phyloP scores from a whole-genome alignment of 2,329 filamentous ascomycete genomes.

The Mycosphaerella sp. region DNA sequence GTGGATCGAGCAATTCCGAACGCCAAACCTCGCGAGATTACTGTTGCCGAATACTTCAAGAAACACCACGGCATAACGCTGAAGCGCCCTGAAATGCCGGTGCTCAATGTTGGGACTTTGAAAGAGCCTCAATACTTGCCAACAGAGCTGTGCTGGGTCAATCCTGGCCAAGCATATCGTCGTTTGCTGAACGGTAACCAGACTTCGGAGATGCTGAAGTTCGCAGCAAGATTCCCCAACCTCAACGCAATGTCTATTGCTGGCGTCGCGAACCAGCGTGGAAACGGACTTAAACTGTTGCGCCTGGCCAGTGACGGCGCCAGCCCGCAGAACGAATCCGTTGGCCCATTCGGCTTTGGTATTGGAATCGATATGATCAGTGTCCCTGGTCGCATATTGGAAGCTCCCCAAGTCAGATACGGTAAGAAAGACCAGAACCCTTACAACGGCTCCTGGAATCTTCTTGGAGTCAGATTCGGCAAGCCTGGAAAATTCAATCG shows the following conservation, averaged over 20 bases:
- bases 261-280: constrained; percentile 31
- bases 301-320: constrained; percentile 39
- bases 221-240: constrained; percentile 62
- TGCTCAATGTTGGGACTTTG: constrained; percentile 57
- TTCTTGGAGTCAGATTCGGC: constrained; percentile 48
- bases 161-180: constrained; percentile 58
- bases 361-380: constrained; percentile 60
- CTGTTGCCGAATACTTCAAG: constrained; percentile 49
- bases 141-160: constrained; percentile 58
- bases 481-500: constrained; percentile 45
- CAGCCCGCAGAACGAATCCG: constrained; percentile 19
- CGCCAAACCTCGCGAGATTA: constrained; percentile 39
- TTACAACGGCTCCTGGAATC: constrained; percentile 31
- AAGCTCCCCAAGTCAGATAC: constrained; percentile 58
- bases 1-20: constrained; percentile 15
- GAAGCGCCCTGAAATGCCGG: constrained; percentile 47
- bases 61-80: constrained; percentile 37
- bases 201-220: constrained; percentile 62
- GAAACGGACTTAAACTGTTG: constrained; percentile 52
- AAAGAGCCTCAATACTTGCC: constrained; percentile 59
- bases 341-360: constrained; percentile 54
- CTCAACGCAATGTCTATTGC: constrained; percentile 62
- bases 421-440: constrained; percentile 12
- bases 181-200: constrained; percentile 55
- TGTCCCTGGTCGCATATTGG: constrained; percentile 64